Conservation (phyloP, 2,329 filamentous ascomycete species). For the Fusarium sp. region DNA sequence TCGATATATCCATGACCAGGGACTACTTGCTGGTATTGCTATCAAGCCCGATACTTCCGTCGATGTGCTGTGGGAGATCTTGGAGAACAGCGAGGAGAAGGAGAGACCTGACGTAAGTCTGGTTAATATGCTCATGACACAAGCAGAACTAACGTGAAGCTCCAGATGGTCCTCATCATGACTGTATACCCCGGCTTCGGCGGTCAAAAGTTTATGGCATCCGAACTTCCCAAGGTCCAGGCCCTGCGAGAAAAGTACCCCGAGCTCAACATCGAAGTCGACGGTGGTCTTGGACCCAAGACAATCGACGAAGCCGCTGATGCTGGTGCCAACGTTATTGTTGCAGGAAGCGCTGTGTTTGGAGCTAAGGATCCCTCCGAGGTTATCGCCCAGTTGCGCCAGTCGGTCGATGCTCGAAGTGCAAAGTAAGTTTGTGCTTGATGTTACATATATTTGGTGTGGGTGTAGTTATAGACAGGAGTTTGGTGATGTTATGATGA, state of each 20-base stretch:
- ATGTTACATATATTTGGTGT: constrained; percentile 3
- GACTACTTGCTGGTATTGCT: constrained; percentile 92
- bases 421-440: constrained; percentile 56
- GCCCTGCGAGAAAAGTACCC: constrained; percentile 88
- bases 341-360: constrained; percentile 96
- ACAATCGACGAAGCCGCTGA: constrained; percentile 96
- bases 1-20: constrained; percentile 88
- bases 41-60: constrained; percentile 94
- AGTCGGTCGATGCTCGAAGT: constrained; percentile 77
- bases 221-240: constrained; percentile 92
- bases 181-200: constrained; percentile 98
- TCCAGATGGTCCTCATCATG: constrained; percentile 97
- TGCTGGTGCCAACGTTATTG: constrained; percentile 97
- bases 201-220: constrained; percentile 98
- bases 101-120: constrained; percentile 89
- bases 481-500: constrained; percentile 40
- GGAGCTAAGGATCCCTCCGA: constrained; percentile 89
- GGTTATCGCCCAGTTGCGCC: constrained; percentile 86
- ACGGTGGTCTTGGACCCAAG: constrained; percentile 88
- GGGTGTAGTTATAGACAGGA: constrained; percentile 37
- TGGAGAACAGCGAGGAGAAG: constrained; percentile 79
- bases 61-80: constrained; percentile 91
- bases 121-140: not conserved
- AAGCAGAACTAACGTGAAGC: constrained; percentile 25
- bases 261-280: constrained; percentile 95